phyloP scores from a whole-genome alignment of 768 basidiomycete species.

The Ramaria sp. region DNA sequence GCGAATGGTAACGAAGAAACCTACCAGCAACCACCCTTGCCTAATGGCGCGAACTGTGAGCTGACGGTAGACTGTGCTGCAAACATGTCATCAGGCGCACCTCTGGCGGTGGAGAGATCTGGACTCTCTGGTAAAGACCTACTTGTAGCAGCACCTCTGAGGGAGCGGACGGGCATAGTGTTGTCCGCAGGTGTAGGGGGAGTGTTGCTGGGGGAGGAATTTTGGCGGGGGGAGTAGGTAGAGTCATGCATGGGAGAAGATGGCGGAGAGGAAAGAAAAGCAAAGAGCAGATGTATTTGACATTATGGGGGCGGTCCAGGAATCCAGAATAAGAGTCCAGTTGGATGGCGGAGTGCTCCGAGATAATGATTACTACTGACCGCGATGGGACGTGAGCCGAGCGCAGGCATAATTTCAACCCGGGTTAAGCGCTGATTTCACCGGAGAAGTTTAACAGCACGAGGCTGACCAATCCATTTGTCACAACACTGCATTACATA shows the following conservation, averaged over 20 bases:
- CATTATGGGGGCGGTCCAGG: background rate
- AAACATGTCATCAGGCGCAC: background rate
- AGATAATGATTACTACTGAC: background rate
- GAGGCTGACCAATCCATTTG: background rate
- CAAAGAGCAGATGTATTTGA: background rate
- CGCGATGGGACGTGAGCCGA: background rate
- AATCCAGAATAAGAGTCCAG: background rate
- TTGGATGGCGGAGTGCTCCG: background rate
- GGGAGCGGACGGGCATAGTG: constrained; percentile 1
- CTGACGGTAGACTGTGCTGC: background rate
- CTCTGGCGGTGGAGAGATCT: background rate
- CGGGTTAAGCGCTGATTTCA: background rate
- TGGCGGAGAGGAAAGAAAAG: constrained; percentile 5
- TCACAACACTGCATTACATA: background rate
- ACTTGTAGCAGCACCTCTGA: background rate
- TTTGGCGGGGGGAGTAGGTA: background rate
- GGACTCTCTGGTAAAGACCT: constrained; percentile 3
- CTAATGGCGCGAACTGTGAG: constrained; percentile 12
- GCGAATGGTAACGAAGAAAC: constrained; percentile 20
- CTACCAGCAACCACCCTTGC: constrained; percentile 75
- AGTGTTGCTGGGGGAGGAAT: constrained; percentile 8
- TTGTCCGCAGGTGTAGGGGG: constrained; percentile 9
- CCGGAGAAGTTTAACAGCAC: background rate
- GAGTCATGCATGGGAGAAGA: background rate
- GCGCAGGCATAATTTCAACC: background rate